phyloP scores from a whole-genome alignment of 2,329 filamentous ascomycete genomes.

The Drechslerella dactyloides region DNA sequence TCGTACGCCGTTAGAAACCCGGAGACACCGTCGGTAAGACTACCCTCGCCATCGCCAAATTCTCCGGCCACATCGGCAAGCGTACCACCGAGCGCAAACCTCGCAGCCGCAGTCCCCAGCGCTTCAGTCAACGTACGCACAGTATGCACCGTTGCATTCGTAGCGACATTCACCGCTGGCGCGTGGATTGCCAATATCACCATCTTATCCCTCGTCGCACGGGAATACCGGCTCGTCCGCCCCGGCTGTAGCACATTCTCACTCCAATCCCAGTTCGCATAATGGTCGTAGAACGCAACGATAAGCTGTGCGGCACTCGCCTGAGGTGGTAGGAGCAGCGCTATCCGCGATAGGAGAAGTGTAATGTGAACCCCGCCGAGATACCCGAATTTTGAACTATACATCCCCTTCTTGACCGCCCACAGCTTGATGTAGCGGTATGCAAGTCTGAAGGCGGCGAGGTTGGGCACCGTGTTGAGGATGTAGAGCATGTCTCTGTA shows the following conservation, averaged over 20 bases:
- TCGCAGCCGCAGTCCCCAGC: slow-evolving; percentile 60
- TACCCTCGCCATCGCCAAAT: slow-evolving; percentile 6
- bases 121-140: slow-evolving; percentile 64
- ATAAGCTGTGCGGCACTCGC: slow-evolving; percentile 64
- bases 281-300: slow-evolving; percentile 69
- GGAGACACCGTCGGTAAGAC: slow-evolving; percentile 15
- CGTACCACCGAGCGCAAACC: slow-evolving; percentile 58
- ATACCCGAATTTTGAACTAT: slow-evolving; percentile 70
- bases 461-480: slow-evolving; percentile 66
- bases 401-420: slow-evolving; percentile 69
- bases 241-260: slow-evolving; percentile 65
- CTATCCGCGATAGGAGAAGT: slow-evolving; percentile 67
- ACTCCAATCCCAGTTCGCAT: slow-evolving; percentile 68
- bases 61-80: slow-evolving; percentile 61
- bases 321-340: slow-evolving; percentile 62
- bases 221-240: slow-evolving; percentile 60
- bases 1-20: slow-evolving; percentile 64
- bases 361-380: slow-evolving; percentile 71
- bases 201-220: slow-evolving; percentile 67
- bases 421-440: slow-evolving; percentile 69
- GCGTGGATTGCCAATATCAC: slow-evolving; percentile 69
- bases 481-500: slow-evolving; percentile 69
- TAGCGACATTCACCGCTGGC: slow-evolving; percentile 68
- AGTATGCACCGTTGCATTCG: slow-evolving; percentile 64
- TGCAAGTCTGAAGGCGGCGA: slow-evolving; percentile 66